phyloP scores from a whole-genome alignment of 352 stramenopile species.

The Phytopythium helicoides region DNA sequence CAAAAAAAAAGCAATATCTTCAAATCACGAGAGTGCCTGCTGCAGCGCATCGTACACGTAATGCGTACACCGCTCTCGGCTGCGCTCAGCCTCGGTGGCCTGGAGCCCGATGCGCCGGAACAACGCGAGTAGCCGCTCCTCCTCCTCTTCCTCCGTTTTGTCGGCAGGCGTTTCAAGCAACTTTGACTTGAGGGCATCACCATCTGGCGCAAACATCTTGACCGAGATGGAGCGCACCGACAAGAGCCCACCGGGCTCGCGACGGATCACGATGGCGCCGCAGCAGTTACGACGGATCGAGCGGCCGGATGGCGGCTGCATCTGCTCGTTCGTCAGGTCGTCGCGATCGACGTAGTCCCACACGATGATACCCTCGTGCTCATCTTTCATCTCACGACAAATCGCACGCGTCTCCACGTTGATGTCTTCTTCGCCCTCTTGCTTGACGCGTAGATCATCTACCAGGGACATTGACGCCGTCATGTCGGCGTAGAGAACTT shows the following conservation, averaged over 20 bases:
- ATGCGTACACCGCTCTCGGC: constrained; percentile 45
- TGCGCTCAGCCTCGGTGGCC: constrained; percentile 44
- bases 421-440: constrained; percentile 24
- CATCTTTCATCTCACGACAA: constrained; percentile 31
- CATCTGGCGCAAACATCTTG: constrained; percentile 52
- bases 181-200: background rate
- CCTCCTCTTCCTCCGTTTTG: constrained; percentile 18
- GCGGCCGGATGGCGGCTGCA: constrained; percentile 7
- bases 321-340: constrained; percentile 24
- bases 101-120: constrained; percentile 51
- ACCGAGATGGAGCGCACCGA: constrained; percentile 58
- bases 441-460: constrained; percentile 12
- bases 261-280: constrained; percentile 38
- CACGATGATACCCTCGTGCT: constrained; percentile 36
- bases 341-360: constrained; percentile 77
- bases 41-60: constrained; percentile 48
- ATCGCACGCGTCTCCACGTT: constrained; percentile 59
- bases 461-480: constrained; percentile 35
- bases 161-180: too few relatives aligned
- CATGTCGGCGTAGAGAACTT: constrained; percentile 53
- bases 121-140: constrained; percentile 24
- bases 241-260: constrained; percentile 39
- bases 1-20: background rate
- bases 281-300: constrained; percentile 51
- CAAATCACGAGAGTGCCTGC: background rate